phyloP scores from a whole-genome alignment of 352 stramenopile species.

The Pythium grandisporangium region DNA sequence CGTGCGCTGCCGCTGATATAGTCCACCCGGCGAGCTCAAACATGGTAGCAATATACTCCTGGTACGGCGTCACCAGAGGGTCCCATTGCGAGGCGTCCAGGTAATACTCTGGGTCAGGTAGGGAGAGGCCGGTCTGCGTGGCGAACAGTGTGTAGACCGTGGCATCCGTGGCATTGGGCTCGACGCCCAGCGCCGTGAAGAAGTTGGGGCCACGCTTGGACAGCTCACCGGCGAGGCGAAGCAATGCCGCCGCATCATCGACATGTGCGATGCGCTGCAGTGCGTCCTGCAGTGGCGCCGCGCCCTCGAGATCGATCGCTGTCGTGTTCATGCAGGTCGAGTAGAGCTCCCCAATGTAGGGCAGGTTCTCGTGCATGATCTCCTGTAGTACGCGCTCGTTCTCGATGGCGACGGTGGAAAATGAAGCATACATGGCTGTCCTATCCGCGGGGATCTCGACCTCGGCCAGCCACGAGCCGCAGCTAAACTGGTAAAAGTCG shows the following conservation, averaged over 20 bases:
- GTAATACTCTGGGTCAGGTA: constrained; percentile 91
- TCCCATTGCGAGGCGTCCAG: constrained; percentile 80
- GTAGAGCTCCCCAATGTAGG: constrained; percentile 26
- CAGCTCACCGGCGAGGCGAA: constrained; percentile 41
- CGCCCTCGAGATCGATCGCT: constrained; percentile 24
- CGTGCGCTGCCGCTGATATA: too few relatives aligned
- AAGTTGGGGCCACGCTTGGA: constrained; percentile 53
- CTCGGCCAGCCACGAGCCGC: constrained; percentile 23
- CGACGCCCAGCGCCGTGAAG: constrained; percentile 67
- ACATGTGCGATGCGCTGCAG: constrained; percentile 26
- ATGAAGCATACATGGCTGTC: constrained; percentile 13
- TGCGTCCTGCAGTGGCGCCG: constrained; percentile 16
- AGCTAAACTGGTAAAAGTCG: constrained; percentile 35
- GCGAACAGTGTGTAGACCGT: constrained; percentile 78
- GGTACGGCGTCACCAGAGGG: constrained; percentile 58
- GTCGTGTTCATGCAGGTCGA: constrained; percentile 31
- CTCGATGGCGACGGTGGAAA: constrained; percentile 18
- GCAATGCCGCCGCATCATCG: constrained; percentile 26
- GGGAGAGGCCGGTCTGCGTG: constrained; percentile 72
- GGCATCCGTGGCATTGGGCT: constrained; percentile 77
- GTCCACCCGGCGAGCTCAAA: constrained; percentile 53
- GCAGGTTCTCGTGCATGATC: constrained; percentile 25
- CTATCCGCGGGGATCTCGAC: constrained; percentile 18
- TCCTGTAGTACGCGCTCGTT: constrained; percentile 25
- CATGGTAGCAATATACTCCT: constrained; percentile 66